Evolutionary conservation across 1,284 basidiomycete genomes (phyloP).

Genomic region (Lentinula novae-zelandiae): DNA sequence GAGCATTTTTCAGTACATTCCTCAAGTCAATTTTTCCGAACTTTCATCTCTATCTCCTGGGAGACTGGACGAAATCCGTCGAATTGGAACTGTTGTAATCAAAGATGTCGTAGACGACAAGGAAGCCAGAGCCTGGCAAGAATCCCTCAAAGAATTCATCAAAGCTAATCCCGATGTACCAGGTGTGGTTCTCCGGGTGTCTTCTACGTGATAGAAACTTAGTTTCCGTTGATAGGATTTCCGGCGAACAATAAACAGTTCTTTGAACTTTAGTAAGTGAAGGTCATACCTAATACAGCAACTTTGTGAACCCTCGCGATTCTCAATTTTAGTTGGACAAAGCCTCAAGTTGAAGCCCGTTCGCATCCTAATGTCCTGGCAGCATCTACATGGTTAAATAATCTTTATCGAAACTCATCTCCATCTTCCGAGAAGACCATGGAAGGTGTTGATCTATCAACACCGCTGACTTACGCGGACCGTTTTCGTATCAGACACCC

Average conservation of each 20-base stretch:
- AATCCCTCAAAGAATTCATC: slow-evolving; percentile 51
- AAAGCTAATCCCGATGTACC: slow-evolving; percentile 51
- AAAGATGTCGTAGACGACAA: slow-evolving; percentile 54
- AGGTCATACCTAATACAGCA: not conserved
- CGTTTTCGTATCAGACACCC: slow-evolving; percentile 72
- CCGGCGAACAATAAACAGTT: slow-evolving; percentile 10
- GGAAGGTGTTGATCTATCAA: slow-evolving; percentile 41
- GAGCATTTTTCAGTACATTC: slow-evolving; percentile 36
- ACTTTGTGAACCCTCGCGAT: not conserved
- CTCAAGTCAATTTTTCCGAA: slow-evolving; percentile 57
- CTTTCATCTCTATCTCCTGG: slow-evolving; percentile 43
- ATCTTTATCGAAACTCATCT: slow-evolving; percentile 52
- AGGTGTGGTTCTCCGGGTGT: slow-evolving; percentile 30
- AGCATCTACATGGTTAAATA: slow-evolving; percentile 53
- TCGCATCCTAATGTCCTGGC: slow-evolving; percentile 49
- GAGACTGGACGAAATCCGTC: slow-evolving; percentile 47
- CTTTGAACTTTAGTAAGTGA: slow-evolving; percentile 9
- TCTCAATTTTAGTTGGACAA: slow-evolving; percentile 29
- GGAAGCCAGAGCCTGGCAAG: slow-evolving; percentile 55
- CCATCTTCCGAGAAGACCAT: slow-evolving; percentile 24
- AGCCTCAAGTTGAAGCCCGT: slow-evolving; percentile 52
- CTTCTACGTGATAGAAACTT: not conserved
- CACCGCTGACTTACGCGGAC: slow-evolving; percentile 74
- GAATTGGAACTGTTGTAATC: slow-evolving; percentile 60
- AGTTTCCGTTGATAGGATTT: not conserved